Evolutionary conservation across 2,329 filamentous ascomycete species (phyloP).

Genomic region (Reticulascus tulasneorum): DNA sequence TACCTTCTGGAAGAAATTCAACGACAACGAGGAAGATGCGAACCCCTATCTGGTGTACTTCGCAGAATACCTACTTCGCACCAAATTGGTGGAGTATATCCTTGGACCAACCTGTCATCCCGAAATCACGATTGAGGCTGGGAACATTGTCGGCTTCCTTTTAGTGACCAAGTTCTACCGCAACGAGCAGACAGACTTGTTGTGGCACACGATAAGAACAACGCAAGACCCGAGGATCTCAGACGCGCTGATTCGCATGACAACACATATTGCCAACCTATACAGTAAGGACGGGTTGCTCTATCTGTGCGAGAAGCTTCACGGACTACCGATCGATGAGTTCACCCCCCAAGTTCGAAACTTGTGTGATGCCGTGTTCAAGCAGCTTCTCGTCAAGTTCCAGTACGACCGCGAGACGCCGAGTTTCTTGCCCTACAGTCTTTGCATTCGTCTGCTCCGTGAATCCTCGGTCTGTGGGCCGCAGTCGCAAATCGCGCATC

Average conservation of each 20-base stretch:
- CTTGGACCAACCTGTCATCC: constrained; percentile 89
- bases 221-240: constrained; percentile 83
- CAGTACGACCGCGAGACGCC: constrained; percentile 28
- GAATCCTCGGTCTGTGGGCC: constrained; percentile 60
- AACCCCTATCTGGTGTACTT: constrained; percentile 60
- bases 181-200: constrained; percentile 66
- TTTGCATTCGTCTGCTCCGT: constrained; percentile 64
- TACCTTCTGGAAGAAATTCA: constrained; percentile 56
- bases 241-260: constrained; percentile 71
- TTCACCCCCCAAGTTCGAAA: constrained; percentile 61
- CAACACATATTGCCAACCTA: constrained; percentile 42
- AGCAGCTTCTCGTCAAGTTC: constrained; percentile 41
- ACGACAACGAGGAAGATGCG: constrained; percentile 36
- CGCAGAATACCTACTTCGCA: constrained; percentile 63
- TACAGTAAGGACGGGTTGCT: constrained; percentile 48
- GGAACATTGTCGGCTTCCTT: constrained; percentile 83
- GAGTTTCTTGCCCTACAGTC: constrained; percentile 41
- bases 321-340: constrained; percentile 56
- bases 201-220: constrained; percentile 79
- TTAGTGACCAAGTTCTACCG: constrained; percentile 74
- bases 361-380: constrained; percentile 56
- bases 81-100: constrained; percentile 78
- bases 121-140: constrained; percentile 76
- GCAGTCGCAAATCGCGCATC: constrained; percentile 52
- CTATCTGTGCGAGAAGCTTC: constrained; percentile 69